These are phyloP conservation scores for Barnettozyma populi DNA, from an alignment of 805 yeast genomes.

Conservation along the genomic window DNA sequence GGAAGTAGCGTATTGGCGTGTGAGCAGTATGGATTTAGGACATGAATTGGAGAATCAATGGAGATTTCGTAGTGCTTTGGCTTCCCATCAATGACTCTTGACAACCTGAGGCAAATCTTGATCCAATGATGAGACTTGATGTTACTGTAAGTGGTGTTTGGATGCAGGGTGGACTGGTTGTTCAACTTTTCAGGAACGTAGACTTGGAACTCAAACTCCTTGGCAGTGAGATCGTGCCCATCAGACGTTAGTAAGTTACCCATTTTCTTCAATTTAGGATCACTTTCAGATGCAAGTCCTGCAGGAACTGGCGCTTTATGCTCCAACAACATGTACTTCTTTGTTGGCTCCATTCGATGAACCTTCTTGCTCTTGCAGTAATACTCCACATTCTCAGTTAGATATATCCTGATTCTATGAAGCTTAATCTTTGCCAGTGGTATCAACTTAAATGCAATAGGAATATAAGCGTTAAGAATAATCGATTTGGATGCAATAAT, in stretches of 20 bases:
- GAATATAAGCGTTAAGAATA: constrained; percentile 76
- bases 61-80: constrained; percentile 91
- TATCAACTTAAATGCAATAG: constrained; percentile 75
- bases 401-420: constrained; percentile 78
- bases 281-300: constrained; percentile 28
- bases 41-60: constrained; percentile 90
- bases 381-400: constrained; percentile 89
- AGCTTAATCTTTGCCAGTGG: constrained; percentile 83
- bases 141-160: constrained; percentile 75
- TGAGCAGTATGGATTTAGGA: constrained; percentile 70
- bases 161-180: constrained; percentile 58
- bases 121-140: constrained; percentile 95
- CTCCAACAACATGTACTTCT: constrained; percentile 74
- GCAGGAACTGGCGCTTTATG: constrained; percentile 56
- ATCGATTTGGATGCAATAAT: constrained; percentile 86
- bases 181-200: constrained; percentile 69
- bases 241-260: constrained; percentile 33
- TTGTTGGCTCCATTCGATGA: constrained; percentile 87
- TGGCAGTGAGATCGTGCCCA: constrained; percentile 55
- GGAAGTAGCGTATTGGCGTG: constrained; percentile 78
- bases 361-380: constrained; percentile 81
- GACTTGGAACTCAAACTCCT: constrained; percentile 83
- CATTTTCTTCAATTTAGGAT: constrained; percentile 34
- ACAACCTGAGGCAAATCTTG: constrained; percentile 77
- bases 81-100: constrained; percentile 59